Evolutionary conservation across 441 rosid species (phyloP), one percentile per base, ranked within the genome.

Genomic region (Flueggea neowawraea): DNA sequence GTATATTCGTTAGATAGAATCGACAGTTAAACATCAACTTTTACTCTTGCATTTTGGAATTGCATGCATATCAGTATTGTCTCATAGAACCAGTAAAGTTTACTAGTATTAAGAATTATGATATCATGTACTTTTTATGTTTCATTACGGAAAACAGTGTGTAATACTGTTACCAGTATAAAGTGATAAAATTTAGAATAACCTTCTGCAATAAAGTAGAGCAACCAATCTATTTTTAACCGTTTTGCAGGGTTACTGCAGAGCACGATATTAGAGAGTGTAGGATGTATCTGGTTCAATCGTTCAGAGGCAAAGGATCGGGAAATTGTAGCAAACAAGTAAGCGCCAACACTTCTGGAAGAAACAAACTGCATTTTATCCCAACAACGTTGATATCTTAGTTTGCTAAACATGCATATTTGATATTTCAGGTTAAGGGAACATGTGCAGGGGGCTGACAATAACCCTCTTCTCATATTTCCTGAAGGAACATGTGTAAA

Each of bases 401-500:
- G 62, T 68, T 58, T 61, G 60, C 33, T 52, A 47, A 61, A 61
- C 61, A 22, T 68, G 4, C 53, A 2, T 22, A 22, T 22, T 22
- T 22, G 28, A 50, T 69, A 28, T 73, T 80, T 78, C 95, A 95
- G 97, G 86, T 82, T 89, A 78, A 81, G 96, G 75, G 85, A 91
- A 44, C 98, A 91, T 80, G 87, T 90, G 54, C 93, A 79, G 79
- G 97, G 93, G 56, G 72, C 76, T 70, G 98, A 86, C 75, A 95
- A 82, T 71, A 91, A 95, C 66, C 99, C 99, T 72, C 93, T 95
- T 78, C 99, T 91, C 65, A 89, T 95, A 80, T 95, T 95, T 85
- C 98, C 99, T 11, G 97, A 95, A 70, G 98, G 98, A 44, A 95
- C 98, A 8, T 91, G 98, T 58, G 97, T 95, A 64, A 91, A 91